Evolutionary conservation across 2,329 filamentous ascomycete genomes (phyloP), one percentile per base, ranked within the genome.

Genomic region (Phoma sp.): DNA sequence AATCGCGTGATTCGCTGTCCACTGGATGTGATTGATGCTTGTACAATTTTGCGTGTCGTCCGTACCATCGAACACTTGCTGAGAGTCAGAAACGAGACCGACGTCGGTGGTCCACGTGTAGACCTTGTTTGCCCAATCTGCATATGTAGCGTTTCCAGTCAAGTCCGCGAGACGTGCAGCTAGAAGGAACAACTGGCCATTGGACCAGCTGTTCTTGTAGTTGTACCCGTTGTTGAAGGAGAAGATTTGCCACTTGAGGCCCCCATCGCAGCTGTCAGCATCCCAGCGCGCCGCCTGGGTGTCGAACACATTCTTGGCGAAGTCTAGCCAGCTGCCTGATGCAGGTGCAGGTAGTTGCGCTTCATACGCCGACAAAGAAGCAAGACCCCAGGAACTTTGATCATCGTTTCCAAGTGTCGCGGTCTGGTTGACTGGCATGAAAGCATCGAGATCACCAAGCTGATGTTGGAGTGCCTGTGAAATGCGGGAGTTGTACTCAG

Each of bases 111-210:
- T 74, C 76, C 78, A 86, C 40, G 83, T 80, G 84, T 86, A 89
- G 6, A 84, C 74, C 63, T 83, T 85, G 36, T 82, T 72, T 1
- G 88, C 88, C 88, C 88, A 91, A 6, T 88, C 81, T 15, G 58
- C 41, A 43, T 74, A 74, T 1, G 70, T 74, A 3, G 80, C 70
- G 65, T 90, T 88, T 6, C 84, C 84, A 0, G 87, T 90, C 44
- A 84, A 84, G 35, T 87, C 83, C 4, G 87, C 88, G 13, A 94
- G 80, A 9, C 90, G 86, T 0, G 91, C 88, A 3, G 89, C 86
- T 24, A 96, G 81, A 70, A 93, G 88, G 75, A 96, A 92, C 73
- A 96, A 86, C 12, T 86, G 86, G 29, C 89, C 89, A 70, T 92
- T 94, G 53, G 86, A 86, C 60, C 90, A 81, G 10, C 84, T 82